Evolutionary conservation across 83 land plant species (phyloP).

Genomic region (Thuja plicata): DNA sequence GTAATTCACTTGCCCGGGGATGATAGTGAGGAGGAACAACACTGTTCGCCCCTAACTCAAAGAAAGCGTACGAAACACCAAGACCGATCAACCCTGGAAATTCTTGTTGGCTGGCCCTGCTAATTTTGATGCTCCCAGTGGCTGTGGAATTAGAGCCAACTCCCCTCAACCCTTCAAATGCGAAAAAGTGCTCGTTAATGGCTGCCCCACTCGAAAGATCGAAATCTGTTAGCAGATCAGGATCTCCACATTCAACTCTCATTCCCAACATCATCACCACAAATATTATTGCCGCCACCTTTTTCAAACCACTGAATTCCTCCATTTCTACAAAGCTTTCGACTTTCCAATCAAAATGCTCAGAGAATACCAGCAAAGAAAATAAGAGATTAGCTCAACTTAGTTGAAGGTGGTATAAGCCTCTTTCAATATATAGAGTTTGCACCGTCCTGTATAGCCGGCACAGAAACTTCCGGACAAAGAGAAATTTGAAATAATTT

Average conservation of each 20-base stretch:
- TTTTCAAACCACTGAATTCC: no score
- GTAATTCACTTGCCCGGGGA: constrained; percentile 28
- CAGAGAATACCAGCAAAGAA: no score
- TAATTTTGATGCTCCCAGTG: background rate
- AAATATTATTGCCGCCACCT: background rate
- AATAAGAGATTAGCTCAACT: no score
- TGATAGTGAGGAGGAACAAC: constrained; percentile 15
- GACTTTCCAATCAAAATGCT: no score
- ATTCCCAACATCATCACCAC: background rate
- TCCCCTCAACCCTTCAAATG: background rate
- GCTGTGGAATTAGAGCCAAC: background rate
- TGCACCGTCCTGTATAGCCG: no score
- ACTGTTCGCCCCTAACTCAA: background rate
- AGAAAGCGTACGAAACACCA: background rate
- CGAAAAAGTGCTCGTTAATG: background rate
- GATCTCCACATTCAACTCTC: background rate
- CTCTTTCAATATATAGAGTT: no score
- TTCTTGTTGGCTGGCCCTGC: background rate
- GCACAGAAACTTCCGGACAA: no score
- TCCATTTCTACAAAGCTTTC: no score
- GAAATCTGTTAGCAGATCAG: background rate
- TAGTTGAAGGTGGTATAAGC: no score
- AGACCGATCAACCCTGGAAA: background rate
- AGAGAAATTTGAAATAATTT: no score
- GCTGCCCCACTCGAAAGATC: background rate